These are phyloP conservation scores for Beauveria bassiana DNA, from an alignment of 2,329 filamentous ascomycete species.

Conservation along the genomic window DNA sequence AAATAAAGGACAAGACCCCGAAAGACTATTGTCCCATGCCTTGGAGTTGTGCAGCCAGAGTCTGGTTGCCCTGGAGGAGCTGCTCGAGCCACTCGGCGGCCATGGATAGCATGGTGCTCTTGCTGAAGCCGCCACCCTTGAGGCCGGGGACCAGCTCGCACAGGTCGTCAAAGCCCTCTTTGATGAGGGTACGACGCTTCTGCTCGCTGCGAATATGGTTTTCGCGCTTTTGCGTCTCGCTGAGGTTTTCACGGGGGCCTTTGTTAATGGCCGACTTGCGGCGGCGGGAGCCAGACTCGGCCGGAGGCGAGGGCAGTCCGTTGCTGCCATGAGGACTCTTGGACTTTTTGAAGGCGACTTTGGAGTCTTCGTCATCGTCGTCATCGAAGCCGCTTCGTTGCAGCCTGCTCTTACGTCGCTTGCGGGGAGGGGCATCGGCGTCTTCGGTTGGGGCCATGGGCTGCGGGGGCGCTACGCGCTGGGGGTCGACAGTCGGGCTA, in stretches of 20 bases:
- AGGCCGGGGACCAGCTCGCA: constrained; percentile 68
- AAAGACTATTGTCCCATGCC: constrained; percentile 20
- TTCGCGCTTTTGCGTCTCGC: constrained; percentile 72
- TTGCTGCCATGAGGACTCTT: constrained; percentile 43
- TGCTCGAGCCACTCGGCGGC: constrained; percentile 73
- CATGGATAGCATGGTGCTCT: constrained; percentile 70
- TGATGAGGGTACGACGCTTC: constrained; percentile 74
- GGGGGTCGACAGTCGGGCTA: constrained; percentile 34
- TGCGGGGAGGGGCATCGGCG: constrained; percentile 35
- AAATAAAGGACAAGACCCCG: background rate
- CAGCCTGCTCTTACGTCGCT: constrained; percentile 47
- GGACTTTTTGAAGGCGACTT: constrained; percentile 20
- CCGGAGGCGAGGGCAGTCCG: constrained; percentile 23
- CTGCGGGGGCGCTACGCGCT: background rate
- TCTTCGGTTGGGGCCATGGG: constrained; percentile 27
- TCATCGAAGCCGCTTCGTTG: constrained; percentile 35
- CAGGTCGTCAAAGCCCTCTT: constrained; percentile 76
- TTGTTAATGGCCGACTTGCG: constrained; percentile 44
- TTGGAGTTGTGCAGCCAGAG: constrained; percentile 46
- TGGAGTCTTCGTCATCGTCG: constrained; percentile 31
- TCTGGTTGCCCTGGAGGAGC: constrained; percentile 60
- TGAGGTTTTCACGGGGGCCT: constrained; percentile 59
- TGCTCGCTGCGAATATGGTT: constrained; percentile 87
- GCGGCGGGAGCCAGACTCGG: constrained; percentile 35
- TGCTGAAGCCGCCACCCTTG: constrained; percentile 68